Conservation (phyloP, 805 yeast species). For the Lachancea fermentati region DNA sequence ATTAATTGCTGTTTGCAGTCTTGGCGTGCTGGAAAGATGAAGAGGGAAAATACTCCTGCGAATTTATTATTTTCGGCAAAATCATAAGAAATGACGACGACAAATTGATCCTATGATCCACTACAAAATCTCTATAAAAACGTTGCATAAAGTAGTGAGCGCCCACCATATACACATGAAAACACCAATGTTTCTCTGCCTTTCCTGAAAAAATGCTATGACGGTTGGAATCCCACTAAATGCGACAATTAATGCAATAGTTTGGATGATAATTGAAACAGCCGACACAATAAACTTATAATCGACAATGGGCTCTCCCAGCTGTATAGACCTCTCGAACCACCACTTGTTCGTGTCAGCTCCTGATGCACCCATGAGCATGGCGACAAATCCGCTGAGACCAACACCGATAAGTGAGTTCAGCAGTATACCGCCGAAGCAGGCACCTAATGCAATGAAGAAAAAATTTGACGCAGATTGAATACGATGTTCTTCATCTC, state of each 20-base stretch:
- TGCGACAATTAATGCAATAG: constrained; percentile 13
- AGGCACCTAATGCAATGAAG: constrained; percentile 85
- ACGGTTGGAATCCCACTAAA: constrained; percentile 14
- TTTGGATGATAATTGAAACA: constrained; percentile 19
- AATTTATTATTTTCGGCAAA: no score
- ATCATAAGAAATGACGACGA: no score
- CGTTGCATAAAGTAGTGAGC: constrained; percentile 5
- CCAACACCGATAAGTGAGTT: constrained; percentile 81
- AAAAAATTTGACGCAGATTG: constrained; percentile 57
- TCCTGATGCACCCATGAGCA: constrained; percentile 16
- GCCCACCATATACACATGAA: constrained; percentile 11
- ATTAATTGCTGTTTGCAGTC: no score
- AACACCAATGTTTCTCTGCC: constrained; percentile 6
- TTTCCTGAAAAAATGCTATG: constrained; percentile 1
- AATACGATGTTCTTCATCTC: constrained; percentile 14
- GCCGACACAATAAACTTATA: constrained; percentile 27
- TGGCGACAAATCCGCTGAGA: constrained; percentile 53
- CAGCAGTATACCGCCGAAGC: constrained; percentile 87
- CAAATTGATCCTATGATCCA: no score
- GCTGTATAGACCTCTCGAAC: constrained; percentile 20
- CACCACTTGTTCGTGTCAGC: constrained; percentile 17
- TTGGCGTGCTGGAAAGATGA: no score
- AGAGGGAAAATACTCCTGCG: no score
- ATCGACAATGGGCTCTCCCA: constrained; percentile 12
- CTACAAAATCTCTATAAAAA: constrained; percentile 6